Conservation (phyloP, 805 yeast genomes). For the Saccharomycopsis oosterbeekiorum region DNA sequence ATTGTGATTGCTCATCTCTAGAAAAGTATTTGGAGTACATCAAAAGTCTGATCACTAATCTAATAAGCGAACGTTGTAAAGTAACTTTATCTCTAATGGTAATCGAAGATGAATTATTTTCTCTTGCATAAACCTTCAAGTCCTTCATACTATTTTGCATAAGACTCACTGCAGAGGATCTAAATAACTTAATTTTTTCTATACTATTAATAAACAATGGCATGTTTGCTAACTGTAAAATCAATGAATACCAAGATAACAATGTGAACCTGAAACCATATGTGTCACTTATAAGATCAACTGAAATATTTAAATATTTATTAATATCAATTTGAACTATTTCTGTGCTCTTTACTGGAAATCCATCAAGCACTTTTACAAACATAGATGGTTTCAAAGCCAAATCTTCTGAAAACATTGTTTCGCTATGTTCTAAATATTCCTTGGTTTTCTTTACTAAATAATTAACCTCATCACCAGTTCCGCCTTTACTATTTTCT, state of each 20-base stretch:
- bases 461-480: not conserved
- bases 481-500: not conserved
- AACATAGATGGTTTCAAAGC: not conserved
- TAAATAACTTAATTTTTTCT: constrained; percentile 1
- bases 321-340: constrained; percentile 5
- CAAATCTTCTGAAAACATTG: not conserved
- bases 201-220: constrained; percentile 11
- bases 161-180: constrained; percentile 2
- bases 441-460: not conserved
- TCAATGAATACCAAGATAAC: constrained; percentile 11
- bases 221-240: constrained; percentile 14
- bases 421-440: not conserved
- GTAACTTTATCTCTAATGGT: constrained; percentile 7
- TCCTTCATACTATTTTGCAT: not conserved
- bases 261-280: not conserved
- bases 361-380: not conserved
- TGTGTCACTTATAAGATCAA: not conserved
- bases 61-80: constrained; percentile 9
- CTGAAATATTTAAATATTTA: not conserved
- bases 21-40: constrained; percentile 8
- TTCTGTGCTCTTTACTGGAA: not conserved
- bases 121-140: not conserved
- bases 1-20: constrained; percentile 7
- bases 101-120: not conserved
- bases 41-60: constrained; percentile 10